Percentiles rank a stretch among this genome's conserved stretches.
Evolutionary conservation across 257 asterid genomes (phyloP).

Genomic region (Catharanthus roseus): DNA sequence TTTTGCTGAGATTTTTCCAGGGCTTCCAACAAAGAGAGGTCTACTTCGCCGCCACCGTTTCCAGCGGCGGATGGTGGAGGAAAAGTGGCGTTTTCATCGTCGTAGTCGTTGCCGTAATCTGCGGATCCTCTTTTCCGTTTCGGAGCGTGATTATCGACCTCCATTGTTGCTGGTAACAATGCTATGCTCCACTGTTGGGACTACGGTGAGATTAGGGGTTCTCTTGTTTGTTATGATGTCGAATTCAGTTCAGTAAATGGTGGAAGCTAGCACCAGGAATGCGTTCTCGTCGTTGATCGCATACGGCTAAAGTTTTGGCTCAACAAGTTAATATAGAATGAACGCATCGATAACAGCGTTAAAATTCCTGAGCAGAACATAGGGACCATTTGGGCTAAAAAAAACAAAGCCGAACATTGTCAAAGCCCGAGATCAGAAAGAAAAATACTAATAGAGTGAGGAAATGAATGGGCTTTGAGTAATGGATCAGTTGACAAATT

Average conservation of each 20-base stretch:
- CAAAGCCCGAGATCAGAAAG: too few species aligned
- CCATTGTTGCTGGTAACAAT: conserved; percentile 11
- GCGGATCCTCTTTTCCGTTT: conserved; percentile 58
- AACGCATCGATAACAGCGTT: too few species aligned
- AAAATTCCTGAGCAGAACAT: too few species aligned
- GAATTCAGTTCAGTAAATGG: too few species aligned
- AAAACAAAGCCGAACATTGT: too few species aligned
- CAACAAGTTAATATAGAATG: too few species aligned
- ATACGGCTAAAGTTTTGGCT: too few species aligned
- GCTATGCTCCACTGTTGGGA: not conserved
- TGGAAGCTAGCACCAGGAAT: too few species aligned
- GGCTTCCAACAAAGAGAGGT: conserved; percentile 88
- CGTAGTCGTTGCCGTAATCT: conserved; percentile 10
- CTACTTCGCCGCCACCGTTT: conserved; percentile 34
- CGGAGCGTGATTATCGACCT: conserved; percentile 15
- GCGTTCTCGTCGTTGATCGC: too few species aligned
- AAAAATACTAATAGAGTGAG: too few species aligned
- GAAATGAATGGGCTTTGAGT: not conserved
- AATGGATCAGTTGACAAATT: not conserved
- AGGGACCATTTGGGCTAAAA: too few species aligned
- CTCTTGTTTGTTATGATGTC: too few species aligned
- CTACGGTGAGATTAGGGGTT: not conserved
- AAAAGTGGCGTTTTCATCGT: conserved; percentile 26
- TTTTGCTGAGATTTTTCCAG: conserved; percentile 70
- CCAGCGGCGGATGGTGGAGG: conserved; percentile 20